Evolutionary conservation across 139 green algal genomes (phyloP).

Genomic region (Chlorella sp.): DNA sequence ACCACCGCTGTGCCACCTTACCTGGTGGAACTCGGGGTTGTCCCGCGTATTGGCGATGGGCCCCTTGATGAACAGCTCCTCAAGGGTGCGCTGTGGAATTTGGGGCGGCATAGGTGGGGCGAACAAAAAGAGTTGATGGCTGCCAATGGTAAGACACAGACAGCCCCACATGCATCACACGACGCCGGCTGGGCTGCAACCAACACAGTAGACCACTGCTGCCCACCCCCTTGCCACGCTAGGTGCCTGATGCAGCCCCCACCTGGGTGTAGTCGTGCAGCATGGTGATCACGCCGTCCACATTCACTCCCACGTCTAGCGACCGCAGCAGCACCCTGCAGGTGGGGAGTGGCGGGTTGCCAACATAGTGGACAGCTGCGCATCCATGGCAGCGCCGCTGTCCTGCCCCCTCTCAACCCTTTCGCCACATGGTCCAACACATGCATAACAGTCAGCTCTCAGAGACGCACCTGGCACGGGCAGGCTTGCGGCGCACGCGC

Average conservation of each 20-base stretch:
- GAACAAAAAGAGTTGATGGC: too few relatives aligned
- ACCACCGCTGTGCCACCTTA: not conserved
- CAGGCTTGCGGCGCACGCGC: slow-evolving; percentile 73
- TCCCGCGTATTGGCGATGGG: slow-evolving; percentile 38
- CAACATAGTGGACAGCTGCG: too few relatives aligned
- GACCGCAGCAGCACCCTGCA: slow-evolving; percentile 49
- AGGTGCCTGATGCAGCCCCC: not conserved
- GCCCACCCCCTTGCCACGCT: not conserved
- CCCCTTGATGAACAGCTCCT: slow-evolving; percentile 66
- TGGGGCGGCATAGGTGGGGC: too few relatives aligned
- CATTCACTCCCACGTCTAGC: slow-evolving; percentile 58
- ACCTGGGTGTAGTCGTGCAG: slow-evolving; percentile 65
- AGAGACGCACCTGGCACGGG: slow-evolving; percentile 45
- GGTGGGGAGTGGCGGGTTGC: too few relatives aligned
- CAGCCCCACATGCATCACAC: too few relatives aligned
- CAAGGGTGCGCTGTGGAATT: slow-evolving; percentile 37
- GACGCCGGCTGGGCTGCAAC: too few relatives aligned
- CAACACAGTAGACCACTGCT: not conserved
- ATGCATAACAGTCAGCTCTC: slow-evolving; percentile 17
- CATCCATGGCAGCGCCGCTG: too few relatives aligned
- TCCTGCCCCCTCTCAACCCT: too few relatives aligned
- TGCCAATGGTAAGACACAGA: too few relatives aligned
- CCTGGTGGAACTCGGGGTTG: slow-evolving; percentile 40
- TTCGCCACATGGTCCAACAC: too few relatives aligned
- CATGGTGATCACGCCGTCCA: slow-evolving; percentile 65